Evolutionary conservation across 495 filamentous ascomycete species (phyloP), one percentile per base, ranked within the genome.

Genomic region (Penicillium egyptiacum): DNA sequence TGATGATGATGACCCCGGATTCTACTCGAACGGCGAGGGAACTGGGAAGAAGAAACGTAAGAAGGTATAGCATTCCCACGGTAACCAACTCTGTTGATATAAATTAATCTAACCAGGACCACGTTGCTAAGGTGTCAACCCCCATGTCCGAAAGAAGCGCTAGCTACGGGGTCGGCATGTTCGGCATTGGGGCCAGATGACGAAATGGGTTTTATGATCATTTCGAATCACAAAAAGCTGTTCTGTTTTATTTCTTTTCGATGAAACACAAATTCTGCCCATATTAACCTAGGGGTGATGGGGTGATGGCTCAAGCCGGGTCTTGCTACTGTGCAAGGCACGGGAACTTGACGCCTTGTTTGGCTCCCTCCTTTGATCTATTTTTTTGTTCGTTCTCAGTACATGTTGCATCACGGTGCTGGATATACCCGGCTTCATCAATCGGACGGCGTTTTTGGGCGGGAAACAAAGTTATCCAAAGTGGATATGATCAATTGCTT

Each of bases 361-460:
- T 56, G 57, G 12, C 23, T 55, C 55, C 63, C 35, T n/a, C 49
- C 55, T 57, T 53, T 56, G 57, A 30, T 40, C 5, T 42, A n/a
- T n/a, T 10, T 44, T 42, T 25, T 55, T 52, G 48, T 67, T 43
- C 56, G 63, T 75, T 75, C 69, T 75, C 70, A 66, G 72, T 79
- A 75, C 70, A 73, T 75, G 75, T 76, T 79, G 76, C 76, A 79
- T 79, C 64, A 75, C 68, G 76, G 76, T 79, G 76, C 76, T 78
- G 76, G 76, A 79, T 79, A 79, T 79, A 79, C 76, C 76, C 75
- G 76, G 75, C 72, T 78, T 76, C 69, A 70, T 75, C 64, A 65
- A 69, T 74, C 56, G 75, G 74, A 76, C 59, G 75, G 76, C 75
- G 74, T 77, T 79, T 79, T 53, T 56, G 55, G 70, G 62, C 48